These are phyloP conservation scores for Podaxis rugospora DNA, from an alignment of 768 basidiomycete species.

Conservation along the genomic window DNA sequence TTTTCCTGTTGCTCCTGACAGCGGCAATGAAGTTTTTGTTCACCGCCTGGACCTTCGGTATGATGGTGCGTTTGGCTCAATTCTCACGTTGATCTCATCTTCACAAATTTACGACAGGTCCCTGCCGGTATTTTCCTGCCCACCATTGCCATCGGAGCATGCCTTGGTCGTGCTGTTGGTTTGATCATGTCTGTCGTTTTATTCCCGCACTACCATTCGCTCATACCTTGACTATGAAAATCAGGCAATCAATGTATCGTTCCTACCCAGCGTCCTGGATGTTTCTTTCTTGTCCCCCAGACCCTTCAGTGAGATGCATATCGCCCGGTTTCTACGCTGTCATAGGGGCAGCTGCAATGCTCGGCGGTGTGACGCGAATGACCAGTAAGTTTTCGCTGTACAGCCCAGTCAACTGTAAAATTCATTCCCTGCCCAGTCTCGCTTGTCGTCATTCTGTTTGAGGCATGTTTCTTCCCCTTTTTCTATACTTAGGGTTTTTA, in stretches of 20 bases:
- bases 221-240: constrained; percentile 7
- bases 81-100: not conserved
- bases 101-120: constrained; percentile 35
- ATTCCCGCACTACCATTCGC: not conserved
- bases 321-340: constrained; percentile 78
- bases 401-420: not conserved
- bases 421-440: constrained; percentile 43
- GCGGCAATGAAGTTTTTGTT: constrained; percentile 56
- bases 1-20: constrained; percentile 61
- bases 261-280: constrained; percentile 67
- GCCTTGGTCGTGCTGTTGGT: constrained; percentile 67
- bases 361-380: constrained; percentile 75
- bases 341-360: constrained; percentile 71
- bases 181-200: constrained; percentile 49
- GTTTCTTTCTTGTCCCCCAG: constrained; percentile 69
- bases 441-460: constrained; percentile 72
- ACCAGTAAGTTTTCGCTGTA: constrained; percentile 43
- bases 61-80: constrained; percentile 47
- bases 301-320: constrained; percentile 62
- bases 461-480: constrained; percentile 32
- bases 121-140: constrained; percentile 77
- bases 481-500: not conserved
- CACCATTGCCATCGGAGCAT: constrained; percentile 72
- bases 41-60: constrained; percentile 77
- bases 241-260: constrained; percentile 62